Conservation (phyloP, 2,329 filamentous ascomycete genomes). For the Rhynchosporium secalis region DNA sequence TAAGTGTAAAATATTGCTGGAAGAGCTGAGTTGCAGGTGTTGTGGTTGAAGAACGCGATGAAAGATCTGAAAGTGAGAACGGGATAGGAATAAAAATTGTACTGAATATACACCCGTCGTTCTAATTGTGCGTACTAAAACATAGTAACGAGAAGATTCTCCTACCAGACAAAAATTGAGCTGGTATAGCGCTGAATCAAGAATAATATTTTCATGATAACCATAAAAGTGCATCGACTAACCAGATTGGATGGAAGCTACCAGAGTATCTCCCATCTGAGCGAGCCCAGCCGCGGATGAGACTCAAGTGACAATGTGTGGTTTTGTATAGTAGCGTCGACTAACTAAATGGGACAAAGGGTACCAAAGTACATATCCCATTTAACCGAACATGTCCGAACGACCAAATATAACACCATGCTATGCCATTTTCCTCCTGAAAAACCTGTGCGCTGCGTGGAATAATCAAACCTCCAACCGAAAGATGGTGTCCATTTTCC, state of each 20-base stretch:
- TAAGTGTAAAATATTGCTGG: background rate
- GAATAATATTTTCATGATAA: too few relatives aligned
- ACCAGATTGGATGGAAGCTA: background rate
- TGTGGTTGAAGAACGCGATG: background rate
- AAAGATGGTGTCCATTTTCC: background rate
- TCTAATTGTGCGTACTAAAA: too few relatives aligned
- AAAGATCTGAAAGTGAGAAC: background rate
- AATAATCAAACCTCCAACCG: background rate
- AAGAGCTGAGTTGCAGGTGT: background rate
- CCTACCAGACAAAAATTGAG: too few relatives aligned
- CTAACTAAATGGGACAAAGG: too few relatives aligned
- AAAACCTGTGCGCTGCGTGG: background rate
- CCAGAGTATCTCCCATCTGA: background rate
- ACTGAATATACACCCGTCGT: too few relatives aligned
- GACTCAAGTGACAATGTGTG: too few relatives aligned
- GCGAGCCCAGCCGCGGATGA: too few relatives aligned
- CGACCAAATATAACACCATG: background rate
- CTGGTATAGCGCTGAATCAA: too few relatives aligned
- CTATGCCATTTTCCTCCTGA: background rate
- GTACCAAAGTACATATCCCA: background rate
- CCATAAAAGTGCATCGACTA: background rate
- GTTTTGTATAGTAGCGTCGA: too few relatives aligned
- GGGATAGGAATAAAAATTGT: background rate
- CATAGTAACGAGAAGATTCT: too few relatives aligned
- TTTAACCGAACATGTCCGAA: background rate